Conservation (phyloP, 768 basidiomycete species). For the Amanita thiersii region DNA sequence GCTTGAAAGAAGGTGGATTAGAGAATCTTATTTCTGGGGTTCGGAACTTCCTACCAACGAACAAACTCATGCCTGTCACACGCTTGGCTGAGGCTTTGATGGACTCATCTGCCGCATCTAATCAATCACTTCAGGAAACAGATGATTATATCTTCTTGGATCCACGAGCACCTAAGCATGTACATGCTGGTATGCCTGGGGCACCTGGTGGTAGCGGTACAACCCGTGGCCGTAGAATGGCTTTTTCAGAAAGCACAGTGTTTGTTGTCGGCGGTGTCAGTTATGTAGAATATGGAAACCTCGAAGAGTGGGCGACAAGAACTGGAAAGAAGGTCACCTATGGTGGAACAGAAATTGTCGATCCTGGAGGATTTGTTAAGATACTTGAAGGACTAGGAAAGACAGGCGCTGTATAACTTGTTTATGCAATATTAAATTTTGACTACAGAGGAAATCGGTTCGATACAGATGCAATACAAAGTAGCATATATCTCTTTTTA, state of each 20-base stretch:
- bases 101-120: slow-evolving; percentile 92
- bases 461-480: slow-evolving; percentile 1
- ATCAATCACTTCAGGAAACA: slow-evolving; percentile 91
- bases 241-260: slow-evolving; percentile 82
- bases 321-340: slow-evolving; percentile 85
- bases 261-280: slow-evolving; percentile 96
- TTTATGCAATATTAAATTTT: neutral
- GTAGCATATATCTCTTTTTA: slow-evolving; percentile 2
- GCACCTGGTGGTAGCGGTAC: slow-evolving; percentile 39
- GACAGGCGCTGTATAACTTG: slow-evolving; percentile 12
- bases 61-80: slow-evolving; percentile 88
- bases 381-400: slow-evolving; percentile 62
- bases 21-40: slow-evolving; percentile 97
- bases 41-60: slow-evolving; percentile 93
- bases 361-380: slow-evolving; percentile 78
- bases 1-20: slow-evolving; percentile 90
- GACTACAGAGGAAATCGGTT: neutral
- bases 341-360: slow-evolving; percentile 92
- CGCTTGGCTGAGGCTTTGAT: slow-evolving; percentile 93
- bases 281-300: slow-evolving; percentile 95
- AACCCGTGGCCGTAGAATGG: slow-evolving; percentile 46
- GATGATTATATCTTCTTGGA: slow-evolving; percentile 95
- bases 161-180: slow-evolving; percentile 68
- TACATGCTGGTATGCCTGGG: slow-evolving; percentile 42
- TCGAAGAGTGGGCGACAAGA: slow-evolving; percentile 86